Evolutionary conservation across 2,329 filamentous ascomycete species (phyloP), one percentile per base, ranked within the genome.

Genomic region (Cyclaneusma minus): DNA sequence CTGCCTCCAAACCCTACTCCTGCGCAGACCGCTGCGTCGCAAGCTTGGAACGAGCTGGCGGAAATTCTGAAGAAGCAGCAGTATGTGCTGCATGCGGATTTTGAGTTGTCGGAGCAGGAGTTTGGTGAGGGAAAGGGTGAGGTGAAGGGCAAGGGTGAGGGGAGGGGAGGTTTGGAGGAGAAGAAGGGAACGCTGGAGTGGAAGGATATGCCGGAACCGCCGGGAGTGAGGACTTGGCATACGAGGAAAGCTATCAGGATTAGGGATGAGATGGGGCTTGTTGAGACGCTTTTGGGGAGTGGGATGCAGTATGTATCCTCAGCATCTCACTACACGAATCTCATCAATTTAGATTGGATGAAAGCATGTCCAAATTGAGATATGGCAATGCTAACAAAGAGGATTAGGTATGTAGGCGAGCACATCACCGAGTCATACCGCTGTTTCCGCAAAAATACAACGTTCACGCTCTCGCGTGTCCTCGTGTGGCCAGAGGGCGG

Each of bases 381-480:
- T 25, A 17, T 31, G n/a, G n/a, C n/a, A n/a, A n/a, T n/a, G n/a
- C n/a, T n/a, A n/a, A n/a, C n/a, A 30, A 29, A 16, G 13, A 10
- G 16, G 3, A 7, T 5, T 25, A 66, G 66, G n/a, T 58, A 61
- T 41, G 62, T 60, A 33, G 57, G 53, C 6, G 62, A 70, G 38
- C 49, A 55, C 8, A 44, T 71, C 5, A 63, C 68, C 34, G 64
- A 71, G 33, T 52, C 56, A 3, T 59, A 62, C 35, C 51, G 53
- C 3, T 71, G 64, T 43, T 66, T 62, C 36, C 52, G 55, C 21
- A 61, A 63, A n/a, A 56, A 60, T 22, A 44, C 64, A 10, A 65
- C 71, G 41, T 69, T 67, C 32, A 52, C 52, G 29, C 51, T 72
- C 24, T 55, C 51, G 22, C 53, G 60, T 27, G 54, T 60, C 32